Base-by-base conservation (phyloP, 139 green algal genomes). In the Chlamydomonas sp. region DNA sequence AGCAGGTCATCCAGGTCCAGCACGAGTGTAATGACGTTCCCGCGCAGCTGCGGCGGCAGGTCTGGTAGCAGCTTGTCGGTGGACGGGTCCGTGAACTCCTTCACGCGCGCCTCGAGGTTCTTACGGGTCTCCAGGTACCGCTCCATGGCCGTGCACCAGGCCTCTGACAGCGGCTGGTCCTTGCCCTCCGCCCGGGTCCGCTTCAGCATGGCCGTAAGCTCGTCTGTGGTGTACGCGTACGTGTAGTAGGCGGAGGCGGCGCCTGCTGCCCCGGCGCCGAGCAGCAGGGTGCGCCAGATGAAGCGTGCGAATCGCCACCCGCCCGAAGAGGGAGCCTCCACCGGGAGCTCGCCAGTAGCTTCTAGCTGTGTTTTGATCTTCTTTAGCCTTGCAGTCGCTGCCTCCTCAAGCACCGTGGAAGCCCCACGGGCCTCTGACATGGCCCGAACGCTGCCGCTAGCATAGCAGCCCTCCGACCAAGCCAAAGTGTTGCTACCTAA, bases 1-100 rank as follows among this genome's bases (percentile, higher is more conserved):
- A 99, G 94, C 77, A 97, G 89, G 61, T 98, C 96, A 80, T 99
- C 96, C 74, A 99, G 90, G 92, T 99, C 98, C 64, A 99, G 93
- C 58, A 99, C 98, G 31, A 99, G 93, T 15, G 98, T 99, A 82
- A 97, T 96, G 18, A 94, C 74, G 73, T 80, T 84, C 2, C 86
- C 90, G n/a, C 88, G 87, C n/a, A 93, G 86, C 58, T 94, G 85
- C 6, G 94, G 95, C 0, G 90, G 93, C 73, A 98, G 93, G 89
- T 99, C 97, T 0, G 98, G 98, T 74, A 99, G 94, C 66, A 99
- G 96, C 67, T 93, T 92, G 85, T 99, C 96, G 62, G 94, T 97
- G 4, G 95, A 94, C 10, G 97, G 97, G 82, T 98, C 95, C 5
- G 95, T 93, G 84, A 96, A 99, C 80, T 96, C 95, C 67, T 94